These are phyloP conservation scores for Sequoia sempervirens DNA, from an alignment of 75 land plant genomes.

Conservation along the genomic window DNA sequence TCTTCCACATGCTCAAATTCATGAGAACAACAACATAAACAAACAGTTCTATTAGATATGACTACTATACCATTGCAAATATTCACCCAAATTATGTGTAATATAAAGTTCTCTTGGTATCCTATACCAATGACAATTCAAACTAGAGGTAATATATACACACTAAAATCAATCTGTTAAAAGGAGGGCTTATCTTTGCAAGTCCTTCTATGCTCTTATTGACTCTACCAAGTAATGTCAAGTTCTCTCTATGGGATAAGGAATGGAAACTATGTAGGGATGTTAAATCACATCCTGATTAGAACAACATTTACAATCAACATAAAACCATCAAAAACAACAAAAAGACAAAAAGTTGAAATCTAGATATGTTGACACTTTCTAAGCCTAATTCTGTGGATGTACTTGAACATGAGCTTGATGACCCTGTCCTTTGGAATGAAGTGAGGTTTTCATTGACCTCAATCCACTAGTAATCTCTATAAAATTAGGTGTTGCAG, in stretches of 20 bases:
- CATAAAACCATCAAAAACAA: not conserved
- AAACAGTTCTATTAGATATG: not conserved
- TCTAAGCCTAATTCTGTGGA: not conserved
- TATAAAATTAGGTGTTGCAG: constrained; percentile 49
- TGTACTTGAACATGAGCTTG: too few species aligned
- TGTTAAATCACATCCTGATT: not conserved
- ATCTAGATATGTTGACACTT: not conserved
- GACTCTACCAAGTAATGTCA: not conserved
- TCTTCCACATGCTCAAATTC: not conserved
- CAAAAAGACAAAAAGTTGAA: not conserved
- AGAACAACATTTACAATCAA: not conserved
- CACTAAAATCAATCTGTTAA: not conserved
- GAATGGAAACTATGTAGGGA: not conserved
- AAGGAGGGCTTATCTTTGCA: not conserved
- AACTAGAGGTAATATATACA: not conserved
- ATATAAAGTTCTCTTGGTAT: not conserved
- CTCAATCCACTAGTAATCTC: constrained; percentile 49
- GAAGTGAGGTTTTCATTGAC: too few species aligned
- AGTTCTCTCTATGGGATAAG: not conserved
- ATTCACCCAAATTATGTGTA: not conserved
- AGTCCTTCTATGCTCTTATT: not conserved
- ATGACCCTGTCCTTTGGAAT: too few species aligned
- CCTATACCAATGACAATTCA: not conserved
- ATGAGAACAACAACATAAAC: not conserved
- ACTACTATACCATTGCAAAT: not conserved